Base-by-base conservation (phyloP, 225 moss, liverwort and hornwort genomes). In the Lunularia cruciata region DNA sequence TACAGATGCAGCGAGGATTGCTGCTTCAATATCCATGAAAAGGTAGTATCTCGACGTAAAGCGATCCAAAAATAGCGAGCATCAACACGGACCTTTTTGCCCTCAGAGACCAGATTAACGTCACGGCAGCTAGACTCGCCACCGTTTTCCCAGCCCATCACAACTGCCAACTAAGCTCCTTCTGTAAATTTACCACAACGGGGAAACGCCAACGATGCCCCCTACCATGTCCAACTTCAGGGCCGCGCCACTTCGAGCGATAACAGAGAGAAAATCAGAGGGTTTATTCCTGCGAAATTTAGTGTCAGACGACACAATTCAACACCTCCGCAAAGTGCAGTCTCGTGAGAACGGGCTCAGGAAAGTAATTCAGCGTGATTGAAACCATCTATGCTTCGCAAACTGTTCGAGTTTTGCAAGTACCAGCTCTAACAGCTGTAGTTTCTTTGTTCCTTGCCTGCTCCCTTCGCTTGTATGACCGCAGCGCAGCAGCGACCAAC, bases 131-230 rank as follows among this genome's bases (percentile, higher is more conserved):
- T 73, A 38, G 78, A 73, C 54, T 78, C 67, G 51, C 72, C 73
- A 14, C 71, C 58, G 31, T 72, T 68, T 30, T 77, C 63, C 84
- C 79, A 84, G 63, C 84, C 80, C 84, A 84, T 84, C 15, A 59
- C 79, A 72, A 26, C 48, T 47, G 59, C 60, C 14, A 31, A 14
- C 32, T 28, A 32, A 47, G 11, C 38, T 34, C 35, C 4, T 38
- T 2, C 65, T 32, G 20, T 52, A 4, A 39, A 16, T 48, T 61
- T 22, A 4, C 36, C 46, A 26, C 27, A n/a, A 48, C 70, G 31
- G 71, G 46, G 42, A 25, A 15, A 34, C 60, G 25, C 47, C 49
- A 40, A 23, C 48, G 36, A 60, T 48, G 36, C 8, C 25, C 60
- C 47, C 48, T 15, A 47, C 34, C 71, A 53, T 71, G 22, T 33